Conservation (phyloP, 2,329 filamentous ascomycete genomes). For the Graphium sp. region DNA sequence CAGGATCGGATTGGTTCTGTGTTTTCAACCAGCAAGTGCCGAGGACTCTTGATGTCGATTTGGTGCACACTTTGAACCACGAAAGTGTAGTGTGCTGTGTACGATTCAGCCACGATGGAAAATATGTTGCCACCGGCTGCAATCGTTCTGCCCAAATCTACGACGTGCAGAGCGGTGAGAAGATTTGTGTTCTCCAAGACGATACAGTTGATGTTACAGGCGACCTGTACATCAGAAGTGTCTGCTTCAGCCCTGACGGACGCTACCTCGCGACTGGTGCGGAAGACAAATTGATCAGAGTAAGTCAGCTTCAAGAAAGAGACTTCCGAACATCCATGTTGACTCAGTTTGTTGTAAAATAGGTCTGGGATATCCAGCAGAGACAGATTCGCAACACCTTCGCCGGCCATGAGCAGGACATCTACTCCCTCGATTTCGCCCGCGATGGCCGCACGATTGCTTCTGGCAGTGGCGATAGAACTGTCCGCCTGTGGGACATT, state of each 20-base stretch:
- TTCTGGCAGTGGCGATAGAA: conserved; percentile 86
- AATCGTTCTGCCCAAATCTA: conserved; percentile 99
- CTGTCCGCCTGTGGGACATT: conserved; percentile 92
- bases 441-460: conserved; percentile 88
- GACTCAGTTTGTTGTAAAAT: no score
- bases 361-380: conserved; percentile 88
- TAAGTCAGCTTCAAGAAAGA: conserved; percentile 36
- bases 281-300: conserved; percentile 91
- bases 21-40: conserved; percentile 90
- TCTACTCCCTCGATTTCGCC: conserved; percentile 91
- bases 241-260: conserved; percentile 96
- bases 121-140: conserved; percentile 91
- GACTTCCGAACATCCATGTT: conserved; percentile 5
- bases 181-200: conserved; percentile 81
- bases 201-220: conserved; percentile 73
- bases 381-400: conserved; percentile 84
- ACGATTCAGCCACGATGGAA: conserved; percentile 87
- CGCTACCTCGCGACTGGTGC: conserved; percentile 88
- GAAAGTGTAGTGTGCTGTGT: conserved; percentile 98
- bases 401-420: conserved; percentile 94
- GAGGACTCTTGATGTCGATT: conserved; percentile 78
- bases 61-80: conserved; percentile 83
- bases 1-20: conserved; percentile 84
- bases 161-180: conserved; percentile 74
- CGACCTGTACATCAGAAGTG: conserved; percentile 91